A percentile compares a stretch with the other conserved stretches of the same genome.
These are phyloP conservation scores for Yarrowia sp. DNA, from an alignment of 805 yeast species.

Conservation along the genomic window DNA sequence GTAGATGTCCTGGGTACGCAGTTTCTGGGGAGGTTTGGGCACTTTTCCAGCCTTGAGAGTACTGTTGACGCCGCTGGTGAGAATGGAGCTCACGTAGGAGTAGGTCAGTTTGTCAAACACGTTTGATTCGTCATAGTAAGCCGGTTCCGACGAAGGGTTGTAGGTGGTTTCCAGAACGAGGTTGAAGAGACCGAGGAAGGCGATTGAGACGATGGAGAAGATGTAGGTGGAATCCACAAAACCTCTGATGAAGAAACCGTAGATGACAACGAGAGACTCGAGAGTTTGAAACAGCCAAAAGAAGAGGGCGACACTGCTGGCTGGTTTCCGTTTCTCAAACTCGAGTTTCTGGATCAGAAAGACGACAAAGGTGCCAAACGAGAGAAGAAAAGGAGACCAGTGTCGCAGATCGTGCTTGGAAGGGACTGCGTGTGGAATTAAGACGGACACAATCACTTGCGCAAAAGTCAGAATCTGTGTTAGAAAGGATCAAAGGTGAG, in stretches of 20 bases:
- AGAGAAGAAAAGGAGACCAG: not conserved
- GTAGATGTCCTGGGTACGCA: not conserved
- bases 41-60: not conserved
- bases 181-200: not conserved
- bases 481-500: not conserved
- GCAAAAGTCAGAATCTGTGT: not conserved
- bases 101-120: not conserved
- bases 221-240: not conserved
- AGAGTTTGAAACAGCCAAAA: conserved; percentile 1
- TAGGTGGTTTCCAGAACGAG: not conserved
- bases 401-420: not conserved
- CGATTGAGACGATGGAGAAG: not conserved
- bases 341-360: not conserved
- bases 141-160: not conserved
- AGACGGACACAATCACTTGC: not conserved
- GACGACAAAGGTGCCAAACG: not conserved
- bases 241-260: not conserved
- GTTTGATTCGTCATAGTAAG: not conserved
- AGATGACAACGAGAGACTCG: not conserved
- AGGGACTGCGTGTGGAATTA: not conserved
- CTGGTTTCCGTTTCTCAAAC: not conserved
- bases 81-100: conserved; percentile 1
- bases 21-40: not conserved
- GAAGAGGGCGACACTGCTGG: not conserved
- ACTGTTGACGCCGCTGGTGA: not conserved